Base-by-base conservation (phyloP, 1,284 basidiomycete genomes). In the Leccinum angustisporum region DNA sequence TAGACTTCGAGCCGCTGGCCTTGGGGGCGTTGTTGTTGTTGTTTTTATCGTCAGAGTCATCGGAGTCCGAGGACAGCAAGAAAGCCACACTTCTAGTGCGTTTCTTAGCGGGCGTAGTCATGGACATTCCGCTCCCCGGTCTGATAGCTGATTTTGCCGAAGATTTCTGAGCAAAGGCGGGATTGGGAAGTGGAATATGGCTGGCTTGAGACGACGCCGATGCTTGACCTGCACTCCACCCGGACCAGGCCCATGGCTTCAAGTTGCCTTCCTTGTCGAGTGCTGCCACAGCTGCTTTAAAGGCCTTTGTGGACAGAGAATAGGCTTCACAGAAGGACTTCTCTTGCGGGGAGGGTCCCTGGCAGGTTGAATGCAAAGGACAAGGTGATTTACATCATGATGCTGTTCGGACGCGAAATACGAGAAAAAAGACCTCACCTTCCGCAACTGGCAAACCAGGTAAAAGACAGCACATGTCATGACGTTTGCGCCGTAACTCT, bases 391-490 rank as follows among this genome's bases (percentile, higher is more conserved):
- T n/a, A n/a, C n/a, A n/a, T n/a, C n/a, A n/a, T n/a, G n/a, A n/a
- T n/a, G n/a, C n/a, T n/a, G n/a, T n/a, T n/a, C 43, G 3, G 33
- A 55, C 1, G 11, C 38, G 8, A 1, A 57, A 34, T 0, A 4
- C 14, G 8, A 8, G 14, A 3, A 46, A 18, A 40, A 40, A 40
- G 16, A n/a, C 16, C 61, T 40, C 14, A 72, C 73, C 68, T 75
- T 69, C 46, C 73, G 65, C 40, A 76, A 33, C 13, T 74, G 69
- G 25, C 65, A 75, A 4, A 74, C 66, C 75, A 71, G 75, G 52
- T 63, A 66, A 63, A 76, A 76, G 7, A 76, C 4, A n/a, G 69
- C 38, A 16, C 38, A 38, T 16, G 38, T 38, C 38, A 73, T 55
- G 25, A 38, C 38, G 38, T 59, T 59, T 0, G 51, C 36, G n/a